Base-by-base conservation (phyloP, 2,329 filamentous ascomycete genomes). In the Pseudopithomyces chartarum region DNA sequence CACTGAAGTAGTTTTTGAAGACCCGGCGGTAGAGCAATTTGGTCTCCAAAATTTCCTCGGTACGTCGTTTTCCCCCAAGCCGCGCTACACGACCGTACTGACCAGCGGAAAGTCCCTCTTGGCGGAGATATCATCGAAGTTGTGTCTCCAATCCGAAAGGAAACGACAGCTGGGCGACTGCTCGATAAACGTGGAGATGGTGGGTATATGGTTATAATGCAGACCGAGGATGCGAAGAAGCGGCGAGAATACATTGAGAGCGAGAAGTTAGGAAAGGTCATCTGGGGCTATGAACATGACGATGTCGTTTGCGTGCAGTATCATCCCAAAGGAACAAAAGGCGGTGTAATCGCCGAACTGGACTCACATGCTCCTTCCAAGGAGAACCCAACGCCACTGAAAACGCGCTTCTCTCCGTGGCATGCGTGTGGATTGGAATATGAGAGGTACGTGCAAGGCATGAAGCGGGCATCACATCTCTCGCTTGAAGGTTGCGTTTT, bases 181-280 rank as follows among this genome's bases (percentile, higher is more conserved):
- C 74, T 81, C 15, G 52, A 71, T 1, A 80, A 79, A 62, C 71
- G 73, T 29, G 77, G 78, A 10, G 76, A 80, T 53, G 78, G 79
- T 7, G 79, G 79, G 3, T 81, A 81, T 61, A 81, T 81, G 78
- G 73, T 80, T 54, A 80, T 80, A 50, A 81, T 81, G 79, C 79
- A 81, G 59, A 80, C 75, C 2, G 60, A 66, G 10, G 74, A 80
- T 48, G 79, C 79, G 6, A 62, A 57, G 19, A 66, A 67, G 45
- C 70, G 76, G 20, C 70, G 74, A 22, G 58, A 69, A 47, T 66
- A 76, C 56, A 78, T 82, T 26, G 73, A 78, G 50, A 59, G 65
- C 0, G 68, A 70, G 2, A 58, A 61, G 0, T 58, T 80, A 20
- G 64, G 67, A 0, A 78, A 71, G 42, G 73, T 79, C 2, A 79